These are phyloP conservation scores for Aegilops longissima DNA, from an alignment of 176 grass and related monocot genomes.

Conservation along the genomic window DNA sequence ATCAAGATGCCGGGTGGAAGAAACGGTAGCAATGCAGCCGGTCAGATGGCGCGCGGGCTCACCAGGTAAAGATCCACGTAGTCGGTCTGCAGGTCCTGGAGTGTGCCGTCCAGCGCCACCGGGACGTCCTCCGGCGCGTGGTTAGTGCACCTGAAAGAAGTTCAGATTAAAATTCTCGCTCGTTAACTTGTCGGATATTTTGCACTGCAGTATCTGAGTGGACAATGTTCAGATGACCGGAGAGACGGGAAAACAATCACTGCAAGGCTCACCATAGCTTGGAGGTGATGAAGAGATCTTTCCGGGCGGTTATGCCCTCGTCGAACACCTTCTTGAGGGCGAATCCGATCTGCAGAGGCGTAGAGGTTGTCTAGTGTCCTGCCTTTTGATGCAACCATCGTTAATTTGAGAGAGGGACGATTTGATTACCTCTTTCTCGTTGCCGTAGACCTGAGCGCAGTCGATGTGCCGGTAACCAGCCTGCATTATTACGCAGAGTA, in stretches of 20 bases:
- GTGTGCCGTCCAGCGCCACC: conserved; percentile 48
- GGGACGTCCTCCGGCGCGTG: conserved; percentile 77
- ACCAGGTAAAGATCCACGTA: conserved; percentile 89
- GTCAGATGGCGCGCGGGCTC: not conserved
- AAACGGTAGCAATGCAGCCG: too few species aligned
- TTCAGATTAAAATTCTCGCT: not conserved
- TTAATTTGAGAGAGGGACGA: not conserved
- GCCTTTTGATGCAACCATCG: not conserved
- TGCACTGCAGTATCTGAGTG: not conserved
- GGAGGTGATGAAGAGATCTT: conserved; percentile 86
- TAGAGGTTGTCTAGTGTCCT: not conserved
- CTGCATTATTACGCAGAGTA: conserved; percentile 24
- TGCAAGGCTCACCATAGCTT: conserved; percentile 59
- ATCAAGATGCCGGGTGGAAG: too few species aligned
- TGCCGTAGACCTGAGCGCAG: conserved; percentile 63
- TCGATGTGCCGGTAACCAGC: conserved; percentile 88
- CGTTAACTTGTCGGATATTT: not conserved
- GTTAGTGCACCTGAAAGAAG: conserved; percentile 43
- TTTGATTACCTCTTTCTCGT: conserved; percentile 80
- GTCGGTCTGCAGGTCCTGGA: conserved; percentile 71
- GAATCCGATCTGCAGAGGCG: conserved; percentile 46
- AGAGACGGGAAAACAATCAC: not conserved
- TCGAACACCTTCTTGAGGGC: conserved; percentile 72
- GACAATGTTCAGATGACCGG: not conserved
- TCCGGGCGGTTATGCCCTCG: conserved; percentile 56